Evolutionary conservation across 352 stramenopile genomes (phyloP).

Genomic region (Phytophthora palmivora): DNA sequence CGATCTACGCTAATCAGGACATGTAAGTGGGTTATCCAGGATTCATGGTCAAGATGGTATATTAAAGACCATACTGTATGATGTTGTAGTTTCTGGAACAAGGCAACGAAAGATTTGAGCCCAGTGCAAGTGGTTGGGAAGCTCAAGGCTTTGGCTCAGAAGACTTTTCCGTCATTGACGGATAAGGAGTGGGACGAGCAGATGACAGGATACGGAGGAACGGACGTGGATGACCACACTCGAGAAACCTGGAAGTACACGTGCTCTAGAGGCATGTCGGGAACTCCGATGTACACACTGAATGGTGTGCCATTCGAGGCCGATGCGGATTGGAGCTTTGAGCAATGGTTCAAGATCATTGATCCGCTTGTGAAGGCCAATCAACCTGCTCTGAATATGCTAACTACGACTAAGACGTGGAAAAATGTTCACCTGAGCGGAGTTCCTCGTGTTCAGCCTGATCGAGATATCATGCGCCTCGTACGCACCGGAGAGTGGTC

Average conservation of each 20-base stretch:
- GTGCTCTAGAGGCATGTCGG: constrained; percentile 74
- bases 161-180: constrained; percentile 70
- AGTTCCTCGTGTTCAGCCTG: constrained; percentile 45
- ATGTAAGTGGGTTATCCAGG: constrained; percentile 40
- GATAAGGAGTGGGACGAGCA: constrained; percentile 70
- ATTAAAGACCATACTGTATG: no score
- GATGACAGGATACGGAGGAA: constrained; percentile 83
- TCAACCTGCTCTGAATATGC: constrained; percentile 36
- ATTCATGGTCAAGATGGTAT: no score
- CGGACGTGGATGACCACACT: constrained; percentile 60
- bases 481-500: constrained; percentile 39
- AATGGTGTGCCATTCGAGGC: constrained; percentile 82
- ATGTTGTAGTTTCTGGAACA: constrained; percentile 83
- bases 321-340: constrained; percentile 69
- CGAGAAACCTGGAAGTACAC: constrained; percentile 85
- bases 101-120: constrained; percentile 78
- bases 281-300: constrained; percentile 81
- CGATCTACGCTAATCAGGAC: constrained; percentile 81
- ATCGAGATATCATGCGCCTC: constrained; percentile 68
- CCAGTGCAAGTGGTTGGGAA: constrained; percentile 72
- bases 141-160: constrained; percentile 63
- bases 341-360: constrained; percentile 70
- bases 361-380: constrained; percentile 55
- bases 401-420: constrained; percentile 56
- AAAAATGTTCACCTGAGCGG: constrained; percentile 49